Base-by-base conservation (phyloP, 2,329 filamentous ascomycete species). In the Penicillium crustosum region DNA sequence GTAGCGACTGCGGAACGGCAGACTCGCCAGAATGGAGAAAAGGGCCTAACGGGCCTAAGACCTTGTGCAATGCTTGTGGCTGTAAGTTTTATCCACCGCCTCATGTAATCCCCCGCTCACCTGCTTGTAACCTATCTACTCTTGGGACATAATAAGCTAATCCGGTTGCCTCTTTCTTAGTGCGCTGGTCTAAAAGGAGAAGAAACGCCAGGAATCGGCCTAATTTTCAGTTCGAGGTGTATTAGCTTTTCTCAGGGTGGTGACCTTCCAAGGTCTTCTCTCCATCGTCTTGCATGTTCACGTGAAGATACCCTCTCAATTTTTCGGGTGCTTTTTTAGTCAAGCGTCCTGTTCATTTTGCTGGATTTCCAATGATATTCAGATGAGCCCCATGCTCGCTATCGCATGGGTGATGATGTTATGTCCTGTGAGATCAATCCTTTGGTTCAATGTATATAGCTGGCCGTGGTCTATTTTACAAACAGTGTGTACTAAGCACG, bases 11-110 rank as follows among this genome's bases (percentile, higher is more conserved):
- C 76, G 93, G 93, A 80, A 97, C 91, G 0, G 82, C 95, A 41
- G 93, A 97, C 70, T 96, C 91, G 17, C 93, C 93, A 0, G 93
- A 97, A 79, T 97, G 93, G 93, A 84, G 93, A 61, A 97, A 96
- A 74, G 93, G 93, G 0, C 93, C 93, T 0, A 91, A 86, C 61
- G 93, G 93, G 2, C 93, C 93, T 1, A 97, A 97, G 76, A 97
- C 93, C 9, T 79, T 97, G 13, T 97, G 93, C 76, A 97, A 97
- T 77, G 93, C 93, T 8, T 97, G 93, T 72, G 93, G 93, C 86
- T 90, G 84, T 84, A 67, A 77, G 81, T 80, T 44, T 33, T 47
- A 5, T 58, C 36, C 44, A 41, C 35, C n/a, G 44, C 35, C 21
- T n/a, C n/a, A 23, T 43, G 41, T 19, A 35, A 42, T 7, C 44